These are phyloP conservation scores for Mycena galericulata DNA, from an alignment of 768 basidiomycete species.

Conservation along the genomic window DNA sequence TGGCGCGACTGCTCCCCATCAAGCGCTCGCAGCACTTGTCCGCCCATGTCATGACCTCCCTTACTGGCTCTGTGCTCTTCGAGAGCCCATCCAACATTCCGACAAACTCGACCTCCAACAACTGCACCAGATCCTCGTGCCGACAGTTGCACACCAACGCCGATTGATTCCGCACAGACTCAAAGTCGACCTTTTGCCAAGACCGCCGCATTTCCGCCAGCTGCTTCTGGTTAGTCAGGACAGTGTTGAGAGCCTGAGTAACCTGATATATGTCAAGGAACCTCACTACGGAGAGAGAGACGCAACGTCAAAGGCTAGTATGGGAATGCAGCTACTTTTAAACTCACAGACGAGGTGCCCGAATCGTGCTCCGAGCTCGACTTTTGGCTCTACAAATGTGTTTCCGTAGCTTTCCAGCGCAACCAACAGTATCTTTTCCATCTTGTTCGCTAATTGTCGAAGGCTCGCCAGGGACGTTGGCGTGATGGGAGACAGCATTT, in stretches of 20 bases:
- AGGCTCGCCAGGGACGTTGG: conserved; percentile 75
- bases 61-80: conserved; percentile 83
- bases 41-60: conserved; percentile 92
- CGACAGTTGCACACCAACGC: conserved; percentile 94
- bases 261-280: conserved; percentile 95
- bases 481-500: conserved; percentile 84
- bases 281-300: conserved; percentile 67
- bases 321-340: neutral
- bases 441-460: conserved; percentile 87
- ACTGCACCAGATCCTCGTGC: conserved; percentile 87
- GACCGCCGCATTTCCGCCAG: conserved; percentile 88
- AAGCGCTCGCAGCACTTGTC: conserved; percentile 90
- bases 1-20: conserved; percentile 75
- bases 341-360: conserved; percentile 91
- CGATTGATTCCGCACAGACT: conserved; percentile 92
- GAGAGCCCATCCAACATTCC: conserved; percentile 76
- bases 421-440: conserved; percentile 89
- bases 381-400: conserved; percentile 92
- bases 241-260: conserved; percentile 89
- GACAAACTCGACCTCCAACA: conserved; percentile 88
- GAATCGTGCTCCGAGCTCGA: conserved; percentile 90
- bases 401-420: conserved; percentile 87
- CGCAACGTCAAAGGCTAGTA: conserved; percentile 18
- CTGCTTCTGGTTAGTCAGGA: conserved; percentile 89
- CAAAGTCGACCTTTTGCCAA: conserved; percentile 91